Percentiles rank a stretch among this genome's conserved stretches.
Evolutionary conservation across 176 grass and related monocot genomes (phyloP).

Genomic region (Panicum miliaceum): DNA sequence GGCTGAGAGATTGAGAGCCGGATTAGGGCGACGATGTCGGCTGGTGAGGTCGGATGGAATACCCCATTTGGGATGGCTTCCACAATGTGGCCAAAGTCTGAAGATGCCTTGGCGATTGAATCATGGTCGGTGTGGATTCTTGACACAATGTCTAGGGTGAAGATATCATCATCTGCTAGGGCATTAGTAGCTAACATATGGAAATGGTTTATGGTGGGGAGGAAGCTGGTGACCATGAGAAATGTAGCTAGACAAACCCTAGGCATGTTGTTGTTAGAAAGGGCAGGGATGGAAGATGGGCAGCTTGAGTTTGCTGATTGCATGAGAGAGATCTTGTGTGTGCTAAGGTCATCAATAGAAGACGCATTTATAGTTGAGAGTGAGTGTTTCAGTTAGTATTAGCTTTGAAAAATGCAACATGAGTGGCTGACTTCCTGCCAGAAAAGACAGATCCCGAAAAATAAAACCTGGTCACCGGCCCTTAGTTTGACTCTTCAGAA

Average conservation of each 20-base stretch:
- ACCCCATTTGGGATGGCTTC: slow-evolving; percentile 5
- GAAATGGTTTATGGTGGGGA: background rate
- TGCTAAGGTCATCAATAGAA: background rate
- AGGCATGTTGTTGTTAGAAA: slow-evolving; percentile 28
- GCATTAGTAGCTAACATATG: background rate
- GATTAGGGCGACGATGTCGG: slow-evolving; percentile 60
- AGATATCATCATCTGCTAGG: slow-evolving; percentile 2
- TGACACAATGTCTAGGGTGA: slow-evolving; percentile 12
- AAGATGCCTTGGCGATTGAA: background rate
- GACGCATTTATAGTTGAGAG: slow-evolving; percentile 41
- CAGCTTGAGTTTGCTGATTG: slow-evolving; percentile 44
- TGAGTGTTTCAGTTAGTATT: slow-evolving; percentile 10
- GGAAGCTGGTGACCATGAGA: slow-evolving; percentile 28
- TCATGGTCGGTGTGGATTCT: slow-evolving; percentile 24
- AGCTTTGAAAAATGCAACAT: slow-evolving; percentile 18
- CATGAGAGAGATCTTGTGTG: slow-evolving; percentile 33
- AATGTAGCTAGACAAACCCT: slow-evolving; percentile 11
- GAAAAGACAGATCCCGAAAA: background rate
- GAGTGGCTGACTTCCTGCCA: slow-evolving; percentile 33
- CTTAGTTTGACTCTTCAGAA: background rate
- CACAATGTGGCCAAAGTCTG: slow-evolving; percentile 59
- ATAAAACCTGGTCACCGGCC: slow-evolving; percentile 5
- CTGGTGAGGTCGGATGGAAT: slow-evolving; percentile 12
- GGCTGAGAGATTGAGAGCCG: slow-evolving; percentile 26
- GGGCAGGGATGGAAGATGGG: background rate